Conservation (phyloP, 78 protist species). For the Chrysochromulina tobinii region DNA sequence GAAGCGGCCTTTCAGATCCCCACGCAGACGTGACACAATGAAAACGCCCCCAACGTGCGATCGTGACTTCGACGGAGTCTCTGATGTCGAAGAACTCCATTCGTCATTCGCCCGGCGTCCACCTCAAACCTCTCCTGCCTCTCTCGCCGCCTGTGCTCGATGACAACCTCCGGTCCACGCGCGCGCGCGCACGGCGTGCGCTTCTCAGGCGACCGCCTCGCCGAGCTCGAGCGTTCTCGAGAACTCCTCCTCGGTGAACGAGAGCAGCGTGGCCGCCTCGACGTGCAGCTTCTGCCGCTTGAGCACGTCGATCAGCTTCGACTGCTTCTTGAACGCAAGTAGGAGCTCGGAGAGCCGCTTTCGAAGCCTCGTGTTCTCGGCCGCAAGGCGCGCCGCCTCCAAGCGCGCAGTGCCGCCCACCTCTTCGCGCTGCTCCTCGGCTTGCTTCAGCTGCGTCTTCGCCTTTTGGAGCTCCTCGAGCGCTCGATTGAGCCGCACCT, state of each 20-base stretch:
- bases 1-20: too few species aligned
- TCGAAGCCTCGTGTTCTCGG: neutral
- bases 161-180: too few species aligned
- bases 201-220: neutral
- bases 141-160: too few species aligned
- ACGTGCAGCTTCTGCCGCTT: slow-evolving; percentile 37
- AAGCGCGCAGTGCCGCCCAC: neutral
- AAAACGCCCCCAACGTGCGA: too few species aligned
- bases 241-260: slow-evolving; percentile 71
- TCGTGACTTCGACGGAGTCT: too few species aligned
- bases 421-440: neutral
- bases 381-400: neutral
- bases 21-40: too few species aligned
- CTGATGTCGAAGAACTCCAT: too few species aligned
- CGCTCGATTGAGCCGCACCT: too few species aligned
- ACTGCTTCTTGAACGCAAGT: slow-evolving; percentile 66
- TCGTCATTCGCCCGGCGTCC: too few species aligned
- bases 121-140: too few species aligned
- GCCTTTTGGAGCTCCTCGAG: neutral
- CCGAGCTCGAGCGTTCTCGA: slow-evolving; percentile 33
- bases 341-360: neutral
- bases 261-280: slow-evolving; percentile 66
- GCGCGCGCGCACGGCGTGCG: too few species aligned
- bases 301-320: slow-evolving; percentile 59
- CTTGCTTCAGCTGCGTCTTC: neutral